Evolutionary conservation across 129 eudicot species (phyloP).

Genomic region (Escallonia rubra): DNA sequence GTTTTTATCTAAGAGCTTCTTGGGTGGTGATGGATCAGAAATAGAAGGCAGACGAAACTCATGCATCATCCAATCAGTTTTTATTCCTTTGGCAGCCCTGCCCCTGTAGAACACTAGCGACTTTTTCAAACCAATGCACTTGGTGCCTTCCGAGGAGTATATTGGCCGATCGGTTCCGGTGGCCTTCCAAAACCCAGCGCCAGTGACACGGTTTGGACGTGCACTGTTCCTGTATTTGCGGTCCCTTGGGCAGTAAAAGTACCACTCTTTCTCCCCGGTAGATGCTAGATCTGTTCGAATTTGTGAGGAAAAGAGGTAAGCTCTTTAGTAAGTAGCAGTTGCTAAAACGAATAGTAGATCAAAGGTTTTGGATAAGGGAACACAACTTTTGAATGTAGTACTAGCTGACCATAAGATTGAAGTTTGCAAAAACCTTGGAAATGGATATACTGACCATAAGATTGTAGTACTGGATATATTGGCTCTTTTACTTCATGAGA

Average conservation of each 20-base stretch:
- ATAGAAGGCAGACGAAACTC: constrained; percentile 77
- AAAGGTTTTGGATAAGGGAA: no score
- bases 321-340: background rate
- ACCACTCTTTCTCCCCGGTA: constrained; percentile 95
- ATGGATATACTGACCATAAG: no score
- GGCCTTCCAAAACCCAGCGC: constrained; percentile 97
- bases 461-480: no score
- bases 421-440: no score
- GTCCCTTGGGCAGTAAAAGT: constrained; percentile 95
- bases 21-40: constrained; percentile 40
- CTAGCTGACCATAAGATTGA: no score
- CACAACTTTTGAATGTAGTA: no score
- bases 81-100: constrained; percentile 89
- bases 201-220: constrained; percentile 85
- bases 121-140: constrained; percentile 84
- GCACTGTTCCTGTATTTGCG: constrained; percentile 88
- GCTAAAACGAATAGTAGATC: no score
- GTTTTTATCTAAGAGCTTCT: constrained; percentile 53
- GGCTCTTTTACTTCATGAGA: no score
- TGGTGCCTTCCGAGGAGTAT: constrained; percentile 72
- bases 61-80: constrained; percentile 99
- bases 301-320: background rate
- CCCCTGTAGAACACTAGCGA: constrained; percentile 89
- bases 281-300: constrained; percentile 59
- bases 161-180: constrained; percentile 96